These are phyloP conservation scores for Lachnellula willkommii DNA, from an alignment of 2,329 filamentous ascomycete genomes.

Conservation along the genomic window DNA sequence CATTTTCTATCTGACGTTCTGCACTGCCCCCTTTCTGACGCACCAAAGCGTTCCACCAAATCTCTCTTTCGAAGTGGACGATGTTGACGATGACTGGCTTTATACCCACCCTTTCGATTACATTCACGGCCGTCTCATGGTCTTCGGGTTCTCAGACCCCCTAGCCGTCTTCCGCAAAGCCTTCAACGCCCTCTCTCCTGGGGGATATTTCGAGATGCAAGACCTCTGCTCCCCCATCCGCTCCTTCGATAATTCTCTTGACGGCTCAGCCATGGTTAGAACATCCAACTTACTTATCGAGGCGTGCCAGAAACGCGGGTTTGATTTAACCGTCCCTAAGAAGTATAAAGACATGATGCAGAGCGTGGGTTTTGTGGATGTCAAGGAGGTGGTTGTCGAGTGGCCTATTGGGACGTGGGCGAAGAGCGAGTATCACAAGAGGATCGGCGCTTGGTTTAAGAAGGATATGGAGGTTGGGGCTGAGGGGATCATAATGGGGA, in stretches of 20 bases:
- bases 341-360: slow-evolving; percentile 9
- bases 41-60: slow-evolving; percentile 55
- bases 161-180: slow-evolving; percentile 27
- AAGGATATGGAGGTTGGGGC: slow-evolving; percentile 5
- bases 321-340: slow-evolving; percentile 13
- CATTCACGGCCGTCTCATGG: slow-evolving; percentile 51
- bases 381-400: slow-evolving; percentile 40
- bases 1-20: too few relatives aligned
- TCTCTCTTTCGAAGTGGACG: slow-evolving; percentile 60
- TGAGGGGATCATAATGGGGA: slow-evolving; percentile 5
- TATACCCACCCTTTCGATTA: slow-evolving; percentile 46
- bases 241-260: slow-evolving; percentile 8
- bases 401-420: slow-evolving; percentile 34
- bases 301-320: not conserved
- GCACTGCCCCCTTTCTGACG: not conserved
- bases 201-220: slow-evolving; percentile 32
- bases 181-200: slow-evolving; percentile 13
- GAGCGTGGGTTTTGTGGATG: slow-evolving; percentile 18
- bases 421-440: slow-evolving; percentile 5
- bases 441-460: slow-evolving; percentile 6
- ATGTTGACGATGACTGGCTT: slow-evolving; percentile 36
- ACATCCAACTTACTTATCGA: not conserved
- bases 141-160: slow-evolving; percentile 52
- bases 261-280: slow-evolving; percentile 15
- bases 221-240: slow-evolving; percentile 17